Percentiles rank a stretch among this genome's conserved stretches.
Evolutionary conservation across 164 flowering plant species (phyloP).

Genomic region (Saururus chinensis): DNA sequence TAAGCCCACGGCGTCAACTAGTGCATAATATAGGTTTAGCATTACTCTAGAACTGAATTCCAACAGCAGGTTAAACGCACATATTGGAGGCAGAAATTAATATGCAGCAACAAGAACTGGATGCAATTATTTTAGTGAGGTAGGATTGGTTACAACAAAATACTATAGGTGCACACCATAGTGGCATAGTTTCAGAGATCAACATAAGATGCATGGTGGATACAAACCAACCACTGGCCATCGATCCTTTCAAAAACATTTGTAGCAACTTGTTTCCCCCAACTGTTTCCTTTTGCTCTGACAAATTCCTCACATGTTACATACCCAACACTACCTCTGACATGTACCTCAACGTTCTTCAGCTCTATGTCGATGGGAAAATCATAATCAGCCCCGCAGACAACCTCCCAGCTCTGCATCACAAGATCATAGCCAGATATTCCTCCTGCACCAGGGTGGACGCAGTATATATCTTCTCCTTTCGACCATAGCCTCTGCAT

Average conservation of each 20-base stretch:
- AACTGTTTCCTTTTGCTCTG: constrained; percentile 78
- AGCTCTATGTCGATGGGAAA: constrained; percentile 71
- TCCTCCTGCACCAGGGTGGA: constrained; percentile 26
- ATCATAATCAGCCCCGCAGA: constrained; percentile 66
- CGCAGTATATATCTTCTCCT: constrained; percentile 48
- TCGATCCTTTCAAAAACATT: constrained; percentile 80
- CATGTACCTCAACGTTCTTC: constrained; percentile 61
- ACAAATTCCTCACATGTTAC: constrained; percentile 78
- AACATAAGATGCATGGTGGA: constrained; percentile 79
- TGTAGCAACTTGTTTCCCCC: constrained; percentile 90
- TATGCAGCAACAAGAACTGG: background rate
- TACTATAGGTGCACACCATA: background rate
- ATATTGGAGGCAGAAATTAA: no score
- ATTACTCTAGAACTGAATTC: no score
- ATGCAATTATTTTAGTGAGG: background rate
- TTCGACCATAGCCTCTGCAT: constrained; percentile 63
- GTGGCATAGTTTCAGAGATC: constrained; percentile 22
- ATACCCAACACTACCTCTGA: constrained; percentile 70
- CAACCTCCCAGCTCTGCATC: constrained; percentile 88
- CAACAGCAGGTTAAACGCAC: no score
- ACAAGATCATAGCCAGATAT: constrained; percentile 64
- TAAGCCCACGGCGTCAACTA: no score
- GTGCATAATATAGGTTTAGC: no score
- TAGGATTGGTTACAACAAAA: background rate
- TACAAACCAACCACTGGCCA: constrained; percentile 73